These are phyloP conservation scores for Didymella pomorum DNA, from an alignment of 2,329 filamentous ascomycete species.

Conservation along the genomic window DNA sequence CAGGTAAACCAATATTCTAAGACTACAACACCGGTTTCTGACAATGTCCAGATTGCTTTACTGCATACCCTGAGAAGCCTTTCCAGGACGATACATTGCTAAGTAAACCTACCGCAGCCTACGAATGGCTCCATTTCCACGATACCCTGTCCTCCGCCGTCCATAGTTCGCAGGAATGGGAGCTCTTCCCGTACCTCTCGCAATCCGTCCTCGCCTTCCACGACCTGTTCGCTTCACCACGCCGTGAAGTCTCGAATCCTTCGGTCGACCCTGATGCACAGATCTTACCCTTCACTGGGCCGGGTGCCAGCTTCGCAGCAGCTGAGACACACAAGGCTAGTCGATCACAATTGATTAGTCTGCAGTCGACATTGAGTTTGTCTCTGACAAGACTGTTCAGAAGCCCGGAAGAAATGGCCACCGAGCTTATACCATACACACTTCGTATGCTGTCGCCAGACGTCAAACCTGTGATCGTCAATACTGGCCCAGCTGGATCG, in stretches of 20 bases:
- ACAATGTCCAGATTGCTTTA: constrained; percentile 71
- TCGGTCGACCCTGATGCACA: constrained; percentile 50
- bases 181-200: constrained; percentile 84
- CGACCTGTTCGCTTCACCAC: constrained; percentile 79
- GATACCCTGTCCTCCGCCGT: constrained; percentile 81
- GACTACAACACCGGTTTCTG: constrained; percentile 10
- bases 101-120: constrained; percentile 83
- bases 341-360: constrained; percentile 72
- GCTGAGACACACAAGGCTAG: constrained; percentile 83
- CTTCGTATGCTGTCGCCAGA: constrained; percentile 85
- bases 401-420: constrained; percentile 77
- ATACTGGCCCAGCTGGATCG: constrained; percentile 58
- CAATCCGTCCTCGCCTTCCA: constrained; percentile 91
- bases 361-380: constrained; percentile 76
- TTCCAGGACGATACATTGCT: constrained; percentile 94
- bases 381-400: constrained; percentile 79
- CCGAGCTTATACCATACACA: constrained; percentile 85
- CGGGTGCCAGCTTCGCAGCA: constrained; percentile 81
- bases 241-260: constrained; percentile 54
- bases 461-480: constrained; percentile 88
- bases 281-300: constrained; percentile 78
- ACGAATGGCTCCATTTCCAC: constrained; percentile 96
- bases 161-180: constrained; percentile 89
- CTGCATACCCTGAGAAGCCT: constrained; percentile 82
- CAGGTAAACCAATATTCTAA: constrained; percentile 49